These are phyloP conservation scores for Obelidium mucronatum DNA, from an alignment of 192 early-diverging fungal species.

Conservation along the genomic window DNA sequence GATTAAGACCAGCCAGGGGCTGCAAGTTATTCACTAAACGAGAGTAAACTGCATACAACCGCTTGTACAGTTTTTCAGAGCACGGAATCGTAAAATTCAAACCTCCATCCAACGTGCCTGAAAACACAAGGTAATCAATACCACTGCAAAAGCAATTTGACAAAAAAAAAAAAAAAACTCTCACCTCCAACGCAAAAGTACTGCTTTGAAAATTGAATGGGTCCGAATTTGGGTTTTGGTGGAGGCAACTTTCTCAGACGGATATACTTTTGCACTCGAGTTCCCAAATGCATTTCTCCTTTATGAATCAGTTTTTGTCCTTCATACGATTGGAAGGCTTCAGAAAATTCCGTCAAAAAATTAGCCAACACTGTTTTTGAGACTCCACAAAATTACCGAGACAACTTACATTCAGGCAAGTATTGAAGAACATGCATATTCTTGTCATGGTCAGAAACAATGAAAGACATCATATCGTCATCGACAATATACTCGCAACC, in stretches of 20 bases:
- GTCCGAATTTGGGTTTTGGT: slow-evolving; percentile 26
- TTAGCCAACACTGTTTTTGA: not conserved
- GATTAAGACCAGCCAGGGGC: slow-evolving; percentile 90
- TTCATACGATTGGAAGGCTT: slow-evolving; percentile 86
- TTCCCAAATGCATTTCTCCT: slow-evolving; percentile 88
- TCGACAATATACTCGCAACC: slow-evolving; percentile 80
- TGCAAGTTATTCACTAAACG: slow-evolving; percentile 83
- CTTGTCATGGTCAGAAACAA: slow-evolving; percentile 85
- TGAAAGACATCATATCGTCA: slow-evolving; percentile 71
- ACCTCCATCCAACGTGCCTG: slow-evolving; percentile 74
- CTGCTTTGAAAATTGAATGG: slow-evolving; percentile 37
- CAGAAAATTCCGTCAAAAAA: too few relatives aligned
- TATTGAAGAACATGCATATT: slow-evolving; percentile 87
- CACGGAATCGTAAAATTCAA: slow-evolving; percentile 75
- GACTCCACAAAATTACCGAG: not conserved
- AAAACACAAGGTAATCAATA: slow-evolving; percentile 31
- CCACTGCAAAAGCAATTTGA: slow-evolving; percentile 37
- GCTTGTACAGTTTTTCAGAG: slow-evolving; percentile 92
- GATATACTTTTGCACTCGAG: slow-evolving; percentile 74
- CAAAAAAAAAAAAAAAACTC: not conserved
- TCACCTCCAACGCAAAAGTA: slow-evolving; percentile 36
- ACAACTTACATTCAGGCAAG: slow-evolving; percentile 76
- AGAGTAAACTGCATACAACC: slow-evolving; percentile 82
- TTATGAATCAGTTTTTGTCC: slow-evolving; percentile 89
- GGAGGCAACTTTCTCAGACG: slow-evolving; percentile 56